phyloP scores from a whole-genome alignment of 2,329 filamentous ascomycete species.

The Fusarium tjaetaba region DNA sequence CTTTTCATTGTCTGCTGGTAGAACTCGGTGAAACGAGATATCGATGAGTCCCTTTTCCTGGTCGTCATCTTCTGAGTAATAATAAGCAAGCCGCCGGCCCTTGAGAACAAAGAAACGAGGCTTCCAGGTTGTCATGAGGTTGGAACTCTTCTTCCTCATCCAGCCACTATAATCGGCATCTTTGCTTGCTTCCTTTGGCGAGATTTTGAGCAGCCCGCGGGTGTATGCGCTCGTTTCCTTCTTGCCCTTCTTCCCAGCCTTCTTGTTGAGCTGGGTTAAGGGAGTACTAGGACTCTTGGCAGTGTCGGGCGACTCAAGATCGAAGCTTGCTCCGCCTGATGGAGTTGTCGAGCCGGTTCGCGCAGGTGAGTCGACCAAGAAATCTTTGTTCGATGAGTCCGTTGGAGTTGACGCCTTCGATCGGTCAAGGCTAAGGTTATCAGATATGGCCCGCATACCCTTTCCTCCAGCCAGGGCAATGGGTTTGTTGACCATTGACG shows the following conservation, averaged over 20 bases:
- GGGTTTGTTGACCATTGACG: constrained; percentile 60
- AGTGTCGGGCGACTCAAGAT: constrained; percentile 78
- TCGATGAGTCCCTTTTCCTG: constrained; percentile 97
- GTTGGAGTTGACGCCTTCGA: constrained; percentile 60
- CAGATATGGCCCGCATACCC: constrained; percentile 87
- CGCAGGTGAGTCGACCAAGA: constrained; percentile 60
- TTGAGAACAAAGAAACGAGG: constrained; percentile 94
- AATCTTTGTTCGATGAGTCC: constrained; percentile 54
- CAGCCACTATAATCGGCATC: constrained; percentile 94
- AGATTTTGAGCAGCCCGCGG: constrained; percentile 82
- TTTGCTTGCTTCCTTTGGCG: constrained; percentile 83
- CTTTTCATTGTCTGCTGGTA: constrained; percentile 90
- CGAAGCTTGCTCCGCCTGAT: constrained; percentile 75
- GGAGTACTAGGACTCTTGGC: constrained; percentile 65
- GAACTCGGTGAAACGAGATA: constrained; percentile 96
- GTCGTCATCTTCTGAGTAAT: constrained; percentile 91
- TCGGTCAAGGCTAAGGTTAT: constrained; percentile 70
- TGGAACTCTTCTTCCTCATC: constrained; percentile 99
- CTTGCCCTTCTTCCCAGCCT: constrained; percentile 78
- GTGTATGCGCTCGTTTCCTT: constrained; percentile 96
- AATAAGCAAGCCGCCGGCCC: constrained; percentile 91
- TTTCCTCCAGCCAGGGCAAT: constrained; percentile 63
- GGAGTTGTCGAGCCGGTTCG: constrained; percentile 80
- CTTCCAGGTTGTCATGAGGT: constrained; percentile 98
- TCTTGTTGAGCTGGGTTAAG: constrained; percentile 59